Evolutionary conservation across 2,329 filamentous ascomycete genomes (phyloP).

Genomic region (Diaporthe longicolla): DNA sequence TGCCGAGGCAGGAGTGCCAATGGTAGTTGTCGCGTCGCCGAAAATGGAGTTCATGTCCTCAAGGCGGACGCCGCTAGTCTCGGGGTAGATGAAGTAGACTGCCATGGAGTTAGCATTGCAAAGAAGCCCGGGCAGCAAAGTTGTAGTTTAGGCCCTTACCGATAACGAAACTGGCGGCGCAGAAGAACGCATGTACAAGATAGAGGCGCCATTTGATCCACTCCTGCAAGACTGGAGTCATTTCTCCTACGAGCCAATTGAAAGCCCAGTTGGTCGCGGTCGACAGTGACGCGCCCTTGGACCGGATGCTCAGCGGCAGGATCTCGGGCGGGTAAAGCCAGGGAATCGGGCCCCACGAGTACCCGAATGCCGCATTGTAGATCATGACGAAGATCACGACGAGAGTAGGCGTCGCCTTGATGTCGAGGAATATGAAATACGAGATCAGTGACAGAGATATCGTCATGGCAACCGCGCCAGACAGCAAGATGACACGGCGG

Average conservation of each 20-base stretch:
- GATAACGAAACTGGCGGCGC: slow-evolving; percentile 93
- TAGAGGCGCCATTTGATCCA: slow-evolving; percentile 95
- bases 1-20: slow-evolving; percentile 81
- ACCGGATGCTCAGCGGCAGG: slow-evolving; percentile 93
- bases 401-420: slow-evolving; percentile 81
- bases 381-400: slow-evolving; percentile 98
- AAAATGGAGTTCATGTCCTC: slow-evolving; percentile 98
- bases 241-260: slow-evolving; percentile 96
- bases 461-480: slow-evolving; percentile 90
- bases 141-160: slow-evolving; percentile 72
- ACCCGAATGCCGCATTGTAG: slow-evolving; percentile 97
- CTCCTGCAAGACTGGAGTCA: slow-evolving; percentile 94
- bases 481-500: slow-evolving; percentile 88
- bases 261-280: slow-evolving; percentile 98
- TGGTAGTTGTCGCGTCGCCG: slow-evolving; percentile 89
- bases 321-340: slow-evolving; percentile 99
- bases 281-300: slow-evolving; percentile 95
- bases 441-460: slow-evolving; percentile 90
- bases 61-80: slow-evolving; percentile 93
- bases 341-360: slow-evolving; percentile 94
- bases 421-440: slow-evolving; percentile 93
- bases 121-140: background rate
- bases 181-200: slow-evolving; percentile 96
- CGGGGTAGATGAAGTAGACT: slow-evolving; percentile 99
- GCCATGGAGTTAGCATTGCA: slow-evolving; percentile 44